Evolutionary conservation across 2,329 filamentous ascomycete species (phyloP), one percentile per base, ranked within the genome.

Genomic region (Phialocephala subalpina): DNA sequence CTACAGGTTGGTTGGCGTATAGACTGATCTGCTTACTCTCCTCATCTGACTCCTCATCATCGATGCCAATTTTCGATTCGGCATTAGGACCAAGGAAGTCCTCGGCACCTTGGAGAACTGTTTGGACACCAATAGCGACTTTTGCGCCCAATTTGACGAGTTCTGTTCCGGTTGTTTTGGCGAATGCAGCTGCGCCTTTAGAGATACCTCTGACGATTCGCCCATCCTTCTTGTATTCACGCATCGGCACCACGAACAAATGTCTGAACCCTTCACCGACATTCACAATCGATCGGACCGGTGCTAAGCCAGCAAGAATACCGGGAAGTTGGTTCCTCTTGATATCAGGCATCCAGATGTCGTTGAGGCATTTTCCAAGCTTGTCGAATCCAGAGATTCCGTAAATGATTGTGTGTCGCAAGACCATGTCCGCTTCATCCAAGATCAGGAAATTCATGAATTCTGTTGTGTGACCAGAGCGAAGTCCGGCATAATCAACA

Each of bases 361-460:
- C 93, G 75, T 98, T 98, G 38, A 99, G 86, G 2, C 91, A 95
- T 77, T 94, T 88, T 62, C 96, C 94, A 1, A 99, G 85, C 58
- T 92, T 90, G 72, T 98, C 94, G 72, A 98, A 97, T 0, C 96
- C 96, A 8, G 89, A 89, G 0, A 97, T 87, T 33, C 97, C 96
- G 72, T 98, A 97, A 40, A 98, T 88, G 72, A 99, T 98, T 29
- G 92, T 92, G 76, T 95, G 94, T 14, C 92, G 88, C 61, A 99
- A 85, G 7, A 91, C 87, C 85, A 99, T 92, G 67, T 95, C 90
- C 1, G 96, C 90, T 70, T 92, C 90, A 72, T 99, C 96, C 0
- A 99, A 86, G 16, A 95, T 92, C 70, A 99, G 86, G 77, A 99
- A 97, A 78, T 99, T 99, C 94, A 98, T 98, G 75, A 99, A 97